Base-by-base conservation (phyloP, 2,329 filamentous ascomycete species). In the Penicillium digitatum region DNA sequence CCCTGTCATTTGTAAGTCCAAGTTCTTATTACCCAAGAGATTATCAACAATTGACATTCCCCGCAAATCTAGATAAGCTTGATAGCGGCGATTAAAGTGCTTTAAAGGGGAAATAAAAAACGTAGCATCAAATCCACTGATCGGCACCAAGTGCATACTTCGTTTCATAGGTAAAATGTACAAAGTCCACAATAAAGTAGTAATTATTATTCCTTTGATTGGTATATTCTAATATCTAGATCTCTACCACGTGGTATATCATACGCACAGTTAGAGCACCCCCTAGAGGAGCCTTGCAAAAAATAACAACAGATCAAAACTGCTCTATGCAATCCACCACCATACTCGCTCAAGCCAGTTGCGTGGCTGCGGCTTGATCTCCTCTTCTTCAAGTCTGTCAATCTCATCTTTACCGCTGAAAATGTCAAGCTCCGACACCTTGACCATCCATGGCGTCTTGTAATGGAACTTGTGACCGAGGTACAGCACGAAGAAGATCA, bases 401-500 rank as follows among this genome's bases (percentile, higher is more conserved):
- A 78, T 73, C 52, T 77, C 73, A 11, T 73, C 72, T 61, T 78
- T 79, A 11, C 76, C 76, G 22, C 69, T 76, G 32, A 72, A 71
- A 20, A 79, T 72, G 64, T 79, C 77, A 6, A 78, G 72, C 39
- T 79, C 72, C 0, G 63, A 65, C 14, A 74, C 62, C 5, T 65
- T 61, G 18, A 62, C 65, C 48, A 71, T 67, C 62, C 63, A 68
- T 20, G 65, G 68, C 0, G 70, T 71, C 12, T 62, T 62, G 43
- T 68, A 69, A 60, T 65, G 69, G 9, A 68, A 43, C 51, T 72
- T 74, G 53, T 74, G 72, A 10, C 72, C 70, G 1, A 75, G 52
- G 46, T 72, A 74, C 3, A 75, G 48, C 5, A 77, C 66, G 35
- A 79, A 63, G 49, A 80, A 81, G 62, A 82, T 82, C 5, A 77